These are phyloP conservation scores for Naumovozyma baii DNA, from an alignment of 805 yeast genomes.

Conservation along the genomic window DNA sequence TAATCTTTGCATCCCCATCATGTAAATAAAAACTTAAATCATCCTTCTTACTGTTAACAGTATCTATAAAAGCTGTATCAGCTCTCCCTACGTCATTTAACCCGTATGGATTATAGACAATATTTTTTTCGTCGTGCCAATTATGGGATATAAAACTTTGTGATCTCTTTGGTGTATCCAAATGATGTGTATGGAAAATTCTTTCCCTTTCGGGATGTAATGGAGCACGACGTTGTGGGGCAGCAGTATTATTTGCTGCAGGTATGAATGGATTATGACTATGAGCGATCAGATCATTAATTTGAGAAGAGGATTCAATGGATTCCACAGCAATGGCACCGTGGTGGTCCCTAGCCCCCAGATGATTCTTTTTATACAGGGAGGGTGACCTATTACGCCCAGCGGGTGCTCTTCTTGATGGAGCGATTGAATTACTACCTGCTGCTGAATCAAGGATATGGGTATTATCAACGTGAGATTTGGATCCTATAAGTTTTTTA, in stretches of 20 bases:
- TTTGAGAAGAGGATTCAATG: constrained; percentile 18
- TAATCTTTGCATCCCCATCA: constrained; percentile 32
- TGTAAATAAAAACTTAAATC: constrained; percentile 28
- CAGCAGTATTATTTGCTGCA: constrained; percentile 8
- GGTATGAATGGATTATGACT: constrained; percentile 27
- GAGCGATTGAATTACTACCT: constrained; percentile 5
- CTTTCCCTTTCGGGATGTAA: constrained; percentile 4
- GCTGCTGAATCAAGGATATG: constrained; percentile 1
- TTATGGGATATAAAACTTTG: constrained; percentile 11
- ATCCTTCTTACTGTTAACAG: constrained; percentile 5
- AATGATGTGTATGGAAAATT: constrained; percentile 8
- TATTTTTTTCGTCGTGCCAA: constrained; percentile 29
- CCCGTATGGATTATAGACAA: constrained; percentile 59
- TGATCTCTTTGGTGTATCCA: constrained; percentile 8
- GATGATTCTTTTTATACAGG: constrained; percentile 13
- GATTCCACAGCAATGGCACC: constrained; percentile 1
- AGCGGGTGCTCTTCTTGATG: constrained; percentile 6
- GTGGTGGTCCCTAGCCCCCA: constrained; percentile 2
- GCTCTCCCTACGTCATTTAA: constrained; percentile 12
- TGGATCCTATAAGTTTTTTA: constrained; percentile 7
- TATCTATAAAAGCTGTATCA: constrained; percentile 9
- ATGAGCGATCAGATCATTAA: constrained; percentile 23
- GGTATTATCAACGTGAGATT: constrained; percentile 2
- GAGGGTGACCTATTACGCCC: constrained; percentile 19
- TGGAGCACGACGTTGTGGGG: constrained; percentile 1